Evolutionary conservation across 2,329 filamentous ascomycete genomes (phyloP), one percentile per base, ranked within the genome.

Genomic region (Hymenoscyphus repandus): DNA sequence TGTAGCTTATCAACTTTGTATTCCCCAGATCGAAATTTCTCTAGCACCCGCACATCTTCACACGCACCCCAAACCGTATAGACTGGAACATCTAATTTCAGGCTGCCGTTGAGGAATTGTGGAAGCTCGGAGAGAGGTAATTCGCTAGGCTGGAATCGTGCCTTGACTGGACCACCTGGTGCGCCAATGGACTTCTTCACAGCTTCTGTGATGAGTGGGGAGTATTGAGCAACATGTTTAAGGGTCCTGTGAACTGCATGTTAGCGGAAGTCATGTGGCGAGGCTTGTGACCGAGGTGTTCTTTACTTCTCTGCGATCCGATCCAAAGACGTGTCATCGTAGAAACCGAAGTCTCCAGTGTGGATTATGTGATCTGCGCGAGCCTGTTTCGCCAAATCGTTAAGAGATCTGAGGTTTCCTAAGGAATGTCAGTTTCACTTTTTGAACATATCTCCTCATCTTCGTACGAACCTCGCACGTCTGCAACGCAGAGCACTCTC

Each of bases 31-130:
- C 93, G 83, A 72, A 99, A 95, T 75, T 96, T 96, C 72, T 99
- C 93, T 64, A 99, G 72, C 27, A 99, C 93, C 51, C 93, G 86
- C 17, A 99, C 93, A 77, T 99, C 93, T 72, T 99, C 93, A 67
- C 93, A 99, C 43, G 93, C 93, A 67, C 93, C 93, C 93, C 93
- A 99, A 34, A 99, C 93, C 37, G 93, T 99, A 74, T 96, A 97
- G 50, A 99, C 93, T 0, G 93, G 93, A 51, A 99, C 87, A 55
- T 99, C 91, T 51, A 99, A 83, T 66, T 90, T 95, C 65, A 95
- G 79, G 60, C 87, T 86, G 69, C 91, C 91, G 70, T 83, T 88
- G 58, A 99, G 80, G 62, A 99, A 90, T 63, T 88, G 82, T 20
- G 92, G 82, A 33, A 99, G 83, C 73, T 99, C 91, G 51, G 93